Evolutionary conservation across 1,284 basidiomycete species (phyloP), one percentile per base, ranked within the genome.

Genomic region (Leccinum subfulvum): DNA sequence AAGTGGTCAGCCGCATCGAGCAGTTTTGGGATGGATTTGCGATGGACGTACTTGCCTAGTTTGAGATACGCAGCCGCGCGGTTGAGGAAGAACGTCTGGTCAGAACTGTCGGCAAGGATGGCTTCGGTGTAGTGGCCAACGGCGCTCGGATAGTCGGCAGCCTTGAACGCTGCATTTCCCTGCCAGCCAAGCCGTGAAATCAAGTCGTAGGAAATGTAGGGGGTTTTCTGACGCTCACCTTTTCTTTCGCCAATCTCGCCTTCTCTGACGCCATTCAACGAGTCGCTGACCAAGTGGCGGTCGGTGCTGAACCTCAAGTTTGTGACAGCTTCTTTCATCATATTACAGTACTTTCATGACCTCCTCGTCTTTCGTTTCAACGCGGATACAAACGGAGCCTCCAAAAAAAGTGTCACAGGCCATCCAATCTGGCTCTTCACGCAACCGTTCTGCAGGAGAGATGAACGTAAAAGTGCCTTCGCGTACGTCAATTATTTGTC

Each of bases 61-160:
- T 90, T 92, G 65, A 94, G 81, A 78, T 93, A 92, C 26, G 91
- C 90, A 33, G 90, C 89, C 10, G 90, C 89, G 49, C 92, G 85
- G 72, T 94, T 94, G 57, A 94, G 79, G 39, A 87, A 84, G 67
- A 86, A 88, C 0, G 89, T 91, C 28, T 81, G 77, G 67, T 92
- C 88, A 0, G 73, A 78, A 9, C 79, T 73, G 73, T 94, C 86
- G 2, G 85, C 83, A 30, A 90, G 71, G 60, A 90, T 85, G 3
- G 92, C 92, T 3, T 84, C 77, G 44, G 87, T 87, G 75, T 94
- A 94, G 72, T 91, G 86, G 0, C 89, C 84, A 54, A 88, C 73
- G 1, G 86, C 84, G 21, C 77, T 75, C 14, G 80, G 77, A 68
- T 77, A 86, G 66, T 87, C 79, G 5, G 77, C 82, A 2, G 75